These are phyloP conservation scores for Saururus chinensis DNA, from an alignment of 164 flowering plant genomes.

Conservation along the genomic window DNA sequence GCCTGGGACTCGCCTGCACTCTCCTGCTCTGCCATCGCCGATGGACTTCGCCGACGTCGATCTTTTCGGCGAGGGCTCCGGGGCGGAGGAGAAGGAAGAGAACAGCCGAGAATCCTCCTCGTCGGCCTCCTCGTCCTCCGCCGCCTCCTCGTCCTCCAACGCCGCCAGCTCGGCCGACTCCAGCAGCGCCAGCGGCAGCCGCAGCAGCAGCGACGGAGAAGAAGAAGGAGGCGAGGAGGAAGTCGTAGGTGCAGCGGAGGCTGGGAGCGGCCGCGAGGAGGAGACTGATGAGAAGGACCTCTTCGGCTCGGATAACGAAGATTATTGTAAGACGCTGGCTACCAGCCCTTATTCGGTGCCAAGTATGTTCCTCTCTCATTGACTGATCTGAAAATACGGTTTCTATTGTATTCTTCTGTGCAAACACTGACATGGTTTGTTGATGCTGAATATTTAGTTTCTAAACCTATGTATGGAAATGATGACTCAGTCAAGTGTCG, in stretches of 20 bases:
- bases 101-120: slow-evolving; percentile 29
- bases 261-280: slow-evolving; percentile 2
- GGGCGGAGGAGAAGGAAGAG: slow-evolving; percentile 15
- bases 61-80: slow-evolving; percentile 59
- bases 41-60: slow-evolving; percentile 53
- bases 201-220: slow-evolving; percentile 23
- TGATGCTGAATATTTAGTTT: too few species aligned
- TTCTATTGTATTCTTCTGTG: neutral
- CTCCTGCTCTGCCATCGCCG: neutral
- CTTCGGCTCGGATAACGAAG: slow-evolving; percentile 87
- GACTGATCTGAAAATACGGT: slow-evolving; percentile 1
- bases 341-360: slow-evolving; percentile 58
- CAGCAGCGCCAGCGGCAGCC: slow-evolving; percentile 23
- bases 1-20: too few species aligned
- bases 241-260: slow-evolving; percentile 18
- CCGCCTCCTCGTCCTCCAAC: slow-evolving; percentile 45
- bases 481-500: too few species aligned
- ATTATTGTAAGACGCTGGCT: slow-evolving; percentile 50
- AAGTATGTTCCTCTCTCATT: slow-evolving; percentile 24
- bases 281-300: slow-evolving; percentile 55
- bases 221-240: slow-evolving; percentile 37
- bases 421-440: too few species aligned
- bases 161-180: slow-evolving; percentile 25
- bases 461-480: too few species aligned
- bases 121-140: slow-evolving; percentile 33